Evolutionary conservation across 2,329 filamentous ascomycete species (phyloP), one percentile per base, ranked within the genome.

Genomic region (Alternaria arbusti): DNA sequence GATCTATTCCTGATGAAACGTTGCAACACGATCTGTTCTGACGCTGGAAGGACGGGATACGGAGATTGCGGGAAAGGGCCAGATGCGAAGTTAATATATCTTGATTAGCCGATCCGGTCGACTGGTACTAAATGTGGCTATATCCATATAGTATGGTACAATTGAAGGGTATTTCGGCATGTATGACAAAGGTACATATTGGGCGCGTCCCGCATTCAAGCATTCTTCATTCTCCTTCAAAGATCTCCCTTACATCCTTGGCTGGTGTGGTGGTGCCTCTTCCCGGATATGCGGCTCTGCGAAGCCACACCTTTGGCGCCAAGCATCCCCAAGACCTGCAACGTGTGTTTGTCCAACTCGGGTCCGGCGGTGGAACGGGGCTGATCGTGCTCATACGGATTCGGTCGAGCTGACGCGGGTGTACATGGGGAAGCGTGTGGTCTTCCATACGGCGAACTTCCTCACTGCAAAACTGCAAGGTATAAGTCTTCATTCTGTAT

Each of bases 391-490:
- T 70, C 44, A 72, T 13, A 66, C 70, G 12, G 51, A 30, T 25
- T 73, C 70, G 36, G 51, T 60, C 11, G 69, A 69, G 54, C 59
- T 63, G 59, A 74, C 71, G 28, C 66, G 67, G 9, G 61, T 61
- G 50, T 74, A 74, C 46, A 54, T 60, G 47, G 63, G 60, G 20
- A 64, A 57, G 25, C 56, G 64, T 9, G 70, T 59, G 5, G 69
- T 61, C 52, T 65, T 73, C 71, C 70, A 74, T 36, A 69, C 62
- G 44, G 69, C 64, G 30, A 70, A 52, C 44, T 70, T 69, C 25
- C 69, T 63, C 26, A 73, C 56, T 6, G 66, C 54, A 49, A 71
- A 74, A 61, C 71, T 74, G 64, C 57, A 8, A 25, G 30, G 54
- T 23, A 74, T 74, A 54, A 74, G 71, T 67, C 56, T 54, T 49